A percentile compares a stretch with the other conserved stretches of the same genome.
Conservation (phyloP, 768 basidiomycete genomes). For the Xerocomellus intermedius region DNA sequence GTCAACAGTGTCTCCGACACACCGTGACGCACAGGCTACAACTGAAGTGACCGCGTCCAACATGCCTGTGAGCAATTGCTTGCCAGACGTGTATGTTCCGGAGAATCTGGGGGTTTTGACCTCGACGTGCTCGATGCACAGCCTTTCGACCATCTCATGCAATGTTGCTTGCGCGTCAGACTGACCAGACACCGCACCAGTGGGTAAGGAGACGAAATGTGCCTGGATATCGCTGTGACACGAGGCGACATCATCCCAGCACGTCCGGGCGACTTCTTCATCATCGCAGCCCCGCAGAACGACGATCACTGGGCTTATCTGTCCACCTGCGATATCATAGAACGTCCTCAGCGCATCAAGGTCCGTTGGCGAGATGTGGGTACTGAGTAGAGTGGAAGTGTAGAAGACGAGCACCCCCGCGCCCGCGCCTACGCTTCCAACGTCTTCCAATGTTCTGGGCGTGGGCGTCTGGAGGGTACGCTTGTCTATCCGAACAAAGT, state of each 20-base stretch:
- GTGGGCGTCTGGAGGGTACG: neutral
- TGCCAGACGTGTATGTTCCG: no score
- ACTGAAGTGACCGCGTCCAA: no score
- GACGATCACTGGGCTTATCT: neutral
- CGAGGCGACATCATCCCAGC: neutral
- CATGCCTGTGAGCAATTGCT: no score
- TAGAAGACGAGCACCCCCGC: neutral
- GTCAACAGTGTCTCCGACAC: no score
- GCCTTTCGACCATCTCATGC: neutral
- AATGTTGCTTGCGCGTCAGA: neutral
- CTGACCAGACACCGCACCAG: neutral
- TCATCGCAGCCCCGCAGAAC: neutral
- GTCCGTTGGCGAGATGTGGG: neutral
- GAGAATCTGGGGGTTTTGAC: neutral
- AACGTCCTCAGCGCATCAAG: neutral
- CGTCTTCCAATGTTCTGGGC: neutral
- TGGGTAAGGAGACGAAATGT: neutral
- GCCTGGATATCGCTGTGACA: neutral
- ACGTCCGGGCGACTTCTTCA: neutral
- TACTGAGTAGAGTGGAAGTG: neutral
- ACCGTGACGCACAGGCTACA: no score
- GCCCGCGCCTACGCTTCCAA: neutral
- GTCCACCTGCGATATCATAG: neutral
- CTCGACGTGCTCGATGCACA: neutral
- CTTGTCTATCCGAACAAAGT: neutral